phyloP scores from a whole-genome alignment of 2,329 filamentous ascomycete species.

The Xylariaceae sp. region DNA sequence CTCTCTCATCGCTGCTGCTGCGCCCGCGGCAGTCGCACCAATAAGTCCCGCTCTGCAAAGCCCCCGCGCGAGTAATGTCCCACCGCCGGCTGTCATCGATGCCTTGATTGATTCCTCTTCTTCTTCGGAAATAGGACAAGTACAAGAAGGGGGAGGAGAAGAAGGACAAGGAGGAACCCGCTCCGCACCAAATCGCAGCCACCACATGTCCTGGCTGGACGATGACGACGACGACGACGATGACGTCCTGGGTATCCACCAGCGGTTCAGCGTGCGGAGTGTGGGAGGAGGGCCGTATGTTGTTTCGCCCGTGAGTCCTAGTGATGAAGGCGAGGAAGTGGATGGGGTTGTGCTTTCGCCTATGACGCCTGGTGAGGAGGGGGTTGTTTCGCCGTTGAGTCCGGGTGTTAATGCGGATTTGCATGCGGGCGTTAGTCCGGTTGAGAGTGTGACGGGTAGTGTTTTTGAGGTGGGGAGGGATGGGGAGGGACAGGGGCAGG shows the following conservation, averaged over 20 bases:
- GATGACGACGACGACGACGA: conserved; percentile 9
- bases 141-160: background rate
- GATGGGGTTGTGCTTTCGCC: background rate
- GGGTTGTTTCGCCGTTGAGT: background rate
- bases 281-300: background rate
- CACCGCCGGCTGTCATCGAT: conserved; percentile 26
- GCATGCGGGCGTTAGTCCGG: too few relatives aligned
- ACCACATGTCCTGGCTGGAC: conserved; percentile 21
- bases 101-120: conserved; percentile 16
- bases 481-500: too few relatives aligned
- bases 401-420: background rate
- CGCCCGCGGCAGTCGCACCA: conserved; percentile 6
- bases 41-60: conserved; percentile 15
- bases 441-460: too few relatives aligned
- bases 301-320: conserved; percentile 23
- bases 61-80: conserved; percentile 24
- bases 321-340: background rate
- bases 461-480: too few relatives aligned
- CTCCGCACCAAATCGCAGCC: background rate
- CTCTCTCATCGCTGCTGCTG: background rate
- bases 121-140: too few relatives aligned
- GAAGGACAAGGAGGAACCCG: too few relatives aligned
- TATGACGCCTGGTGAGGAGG: background rate
- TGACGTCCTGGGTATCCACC: conserved; percentile 1
- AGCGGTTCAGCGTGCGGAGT: conserved; percentile 22